phyloP scores from a whole-genome alignment of 805 yeast species.

The Candida ascalaphidarum region DNA sequence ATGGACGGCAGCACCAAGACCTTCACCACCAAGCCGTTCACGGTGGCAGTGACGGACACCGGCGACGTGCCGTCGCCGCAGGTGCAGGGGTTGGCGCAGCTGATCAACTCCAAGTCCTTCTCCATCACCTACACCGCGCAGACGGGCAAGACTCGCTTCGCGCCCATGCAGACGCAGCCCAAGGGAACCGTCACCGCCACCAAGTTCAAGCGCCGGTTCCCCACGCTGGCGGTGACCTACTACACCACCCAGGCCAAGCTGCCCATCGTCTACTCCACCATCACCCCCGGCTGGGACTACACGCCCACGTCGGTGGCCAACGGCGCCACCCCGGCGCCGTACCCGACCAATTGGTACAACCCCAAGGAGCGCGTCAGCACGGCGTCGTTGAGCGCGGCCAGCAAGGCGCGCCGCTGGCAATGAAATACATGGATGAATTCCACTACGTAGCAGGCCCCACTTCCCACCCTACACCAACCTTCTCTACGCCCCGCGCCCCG shows the following conservation, averaged over 20 bases:
- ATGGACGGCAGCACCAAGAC: constrained; percentile 59
- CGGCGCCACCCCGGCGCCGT: constrained; percentile 62
- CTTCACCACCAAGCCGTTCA: constrained; percentile 31
- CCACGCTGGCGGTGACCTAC: constrained; percentile 56
- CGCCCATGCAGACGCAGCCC: constrained; percentile 94
- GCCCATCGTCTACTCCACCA: constrained; percentile 51
- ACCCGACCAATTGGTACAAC: constrained; percentile 59
- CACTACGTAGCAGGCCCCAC: too few relatives aligned
- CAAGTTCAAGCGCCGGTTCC: constrained; percentile 55
- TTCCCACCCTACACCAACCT: too few relatives aligned
- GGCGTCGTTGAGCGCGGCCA: constrained; percentile 26
- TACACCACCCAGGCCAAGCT: constrained; percentile 38
- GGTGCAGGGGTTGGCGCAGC: constrained; percentile 19
- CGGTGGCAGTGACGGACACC: constrained; percentile 22
- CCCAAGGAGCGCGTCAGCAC: constrained; percentile 43
- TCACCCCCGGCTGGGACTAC: constrained; percentile 82
- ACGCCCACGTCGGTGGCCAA: constrained; percentile 55
- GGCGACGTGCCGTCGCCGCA: constrained; percentile 35
- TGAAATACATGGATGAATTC: too few relatives aligned
- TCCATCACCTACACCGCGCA: constrained; percentile 67
- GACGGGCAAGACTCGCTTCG: constrained; percentile 70
- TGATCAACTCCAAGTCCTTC: constrained; percentile 39
- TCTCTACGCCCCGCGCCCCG: too few relatives aligned
- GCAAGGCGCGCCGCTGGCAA: constrained; percentile 33
- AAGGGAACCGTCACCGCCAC: constrained; percentile 58